Conservation (phyloP, 2,329 filamentous ascomycete genomes). For the Penicillium sp. region DNA sequence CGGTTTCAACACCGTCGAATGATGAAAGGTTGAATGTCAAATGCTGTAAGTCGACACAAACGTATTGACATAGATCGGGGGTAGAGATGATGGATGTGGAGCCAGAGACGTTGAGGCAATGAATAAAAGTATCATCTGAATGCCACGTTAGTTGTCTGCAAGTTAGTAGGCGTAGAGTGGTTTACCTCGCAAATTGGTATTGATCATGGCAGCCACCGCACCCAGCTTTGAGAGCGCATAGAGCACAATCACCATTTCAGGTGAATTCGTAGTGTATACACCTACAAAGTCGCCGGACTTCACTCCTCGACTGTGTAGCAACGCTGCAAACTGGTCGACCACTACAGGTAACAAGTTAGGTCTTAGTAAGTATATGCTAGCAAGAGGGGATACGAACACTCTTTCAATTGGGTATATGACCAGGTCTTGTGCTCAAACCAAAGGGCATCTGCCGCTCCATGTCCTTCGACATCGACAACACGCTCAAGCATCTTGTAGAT, state of each 20-base stretch:
- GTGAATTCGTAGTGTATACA: constrained; percentile 48
- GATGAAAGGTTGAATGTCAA: constrained; percentile 38
- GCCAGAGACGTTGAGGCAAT: constrained; percentile 43
- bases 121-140: constrained; percentile 43
- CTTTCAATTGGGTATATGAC: constrained; percentile 46
- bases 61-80: constrained; percentile 40
- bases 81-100: constrained; percentile 44
- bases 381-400: constrained; percentile 29
- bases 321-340: constrained; percentile 43
- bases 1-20: constrained; percentile 29
- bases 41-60: constrained; percentile 34
- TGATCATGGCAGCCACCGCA: constrained; percentile 45
- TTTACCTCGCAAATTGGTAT: constrained; percentile 46
- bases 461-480: constrained; percentile 38
- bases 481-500: constrained; percentile 44
- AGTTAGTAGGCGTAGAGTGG: too few relatives aligned
- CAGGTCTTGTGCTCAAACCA: constrained; percentile 50
- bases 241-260: constrained; percentile 46
- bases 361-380: neutral
- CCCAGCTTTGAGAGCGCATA: constrained; percentile 47
- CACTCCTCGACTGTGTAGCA: constrained; percentile 39
- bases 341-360: constrained; percentile 29
- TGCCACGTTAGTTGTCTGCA: neutral
- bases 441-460: constrained; percentile 39
- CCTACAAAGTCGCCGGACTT: constrained; percentile 42